Conservation (phyloP, 2,329 filamentous ascomycete species). For the Neofusicoccum umdonicola region DNA sequence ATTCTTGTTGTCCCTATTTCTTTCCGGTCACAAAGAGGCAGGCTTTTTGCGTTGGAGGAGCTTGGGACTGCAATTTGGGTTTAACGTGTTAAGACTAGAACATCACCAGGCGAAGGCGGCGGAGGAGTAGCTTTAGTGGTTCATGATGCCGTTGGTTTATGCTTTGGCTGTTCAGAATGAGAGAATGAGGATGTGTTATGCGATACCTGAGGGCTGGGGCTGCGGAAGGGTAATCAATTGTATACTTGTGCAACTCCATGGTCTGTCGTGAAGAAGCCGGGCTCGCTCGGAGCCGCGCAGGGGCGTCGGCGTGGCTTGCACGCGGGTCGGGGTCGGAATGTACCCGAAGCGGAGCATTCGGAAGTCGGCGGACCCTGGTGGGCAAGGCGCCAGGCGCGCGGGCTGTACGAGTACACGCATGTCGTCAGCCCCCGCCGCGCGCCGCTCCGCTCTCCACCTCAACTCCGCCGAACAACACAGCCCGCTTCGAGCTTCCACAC, state of each 20-base stretch:
- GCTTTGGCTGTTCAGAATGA: conserved; percentile 4
- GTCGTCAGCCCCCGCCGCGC: conserved; percentile 11
- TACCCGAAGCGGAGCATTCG: neutral
- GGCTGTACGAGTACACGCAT: neutral
- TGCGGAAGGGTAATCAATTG: neutral
- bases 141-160: conserved; percentile 9
- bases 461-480: neutral
- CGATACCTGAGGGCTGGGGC: neutral
- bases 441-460: neutral
- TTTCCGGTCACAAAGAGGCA: conserved; percentile 7
- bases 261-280: neutral
- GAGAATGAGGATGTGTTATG: conserved; percentile 8
- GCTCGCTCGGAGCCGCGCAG: neutral
- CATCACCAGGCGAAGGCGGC: conserved; percentile 13
- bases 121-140: conserved; percentile 9
- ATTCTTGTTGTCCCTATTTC: conserved; percentile 8
- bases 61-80: neutral
- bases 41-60: conserved; percentile 12
- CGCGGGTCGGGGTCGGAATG: neutral
- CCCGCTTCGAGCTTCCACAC: neutral
- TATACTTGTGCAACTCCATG: neutral
- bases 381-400: neutral
- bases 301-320: neutral
- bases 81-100: conserved; percentile 17
- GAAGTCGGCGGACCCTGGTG: conserved; percentile 3